These are phyloP conservation scores for Hemileccinum rubropunctum DNA, from an alignment of 768 basidiomycete genomes.

Conservation along the genomic window DNA sequence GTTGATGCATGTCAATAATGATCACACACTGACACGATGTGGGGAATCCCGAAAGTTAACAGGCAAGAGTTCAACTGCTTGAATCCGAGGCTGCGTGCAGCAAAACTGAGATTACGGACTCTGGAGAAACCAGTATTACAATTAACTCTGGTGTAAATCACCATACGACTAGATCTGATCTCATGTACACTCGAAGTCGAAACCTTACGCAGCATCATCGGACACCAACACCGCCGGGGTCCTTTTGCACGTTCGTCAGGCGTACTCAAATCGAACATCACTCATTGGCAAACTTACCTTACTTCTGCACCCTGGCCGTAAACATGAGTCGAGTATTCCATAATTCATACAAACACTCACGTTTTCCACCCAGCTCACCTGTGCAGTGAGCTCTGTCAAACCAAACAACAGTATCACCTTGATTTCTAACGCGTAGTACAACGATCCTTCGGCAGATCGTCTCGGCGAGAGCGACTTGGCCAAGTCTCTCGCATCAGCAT, in stretches of 20 bases:
- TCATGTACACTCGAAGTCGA: too few relatives aligned
- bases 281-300: too few relatives aligned
- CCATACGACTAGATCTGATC: too few relatives aligned
- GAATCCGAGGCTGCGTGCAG: too few relatives aligned
- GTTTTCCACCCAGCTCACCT: constrained; percentile 49
- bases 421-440: constrained; percentile 24
- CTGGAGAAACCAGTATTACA: too few relatives aligned
- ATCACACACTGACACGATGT: too few relatives aligned
- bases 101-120: too few relatives aligned
- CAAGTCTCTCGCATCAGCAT: constrained; percentile 10
- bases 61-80: too few relatives aligned
- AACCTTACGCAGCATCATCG: constrained; percentile 16
- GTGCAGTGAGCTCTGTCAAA: constrained; percentile 50
- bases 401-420: constrained; percentile 49
- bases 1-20: too few relatives aligned
- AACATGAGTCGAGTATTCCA: background rate
- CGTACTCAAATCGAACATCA: background rate
- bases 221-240: constrained; percentile 32
- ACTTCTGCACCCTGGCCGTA: constrained; percentile 12
- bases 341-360: constrained; percentile 28
- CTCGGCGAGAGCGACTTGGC: constrained; percentile 22
- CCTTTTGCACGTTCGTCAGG: constrained; percentile 9
- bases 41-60: too few relatives aligned
- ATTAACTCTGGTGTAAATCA: too few relatives aligned
- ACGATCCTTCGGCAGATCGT: constrained; percentile 20